Base-by-base conservation (phyloP, 2,329 filamentous ascomycete genomes). In the Trichoderma arundinaceum region DNA sequence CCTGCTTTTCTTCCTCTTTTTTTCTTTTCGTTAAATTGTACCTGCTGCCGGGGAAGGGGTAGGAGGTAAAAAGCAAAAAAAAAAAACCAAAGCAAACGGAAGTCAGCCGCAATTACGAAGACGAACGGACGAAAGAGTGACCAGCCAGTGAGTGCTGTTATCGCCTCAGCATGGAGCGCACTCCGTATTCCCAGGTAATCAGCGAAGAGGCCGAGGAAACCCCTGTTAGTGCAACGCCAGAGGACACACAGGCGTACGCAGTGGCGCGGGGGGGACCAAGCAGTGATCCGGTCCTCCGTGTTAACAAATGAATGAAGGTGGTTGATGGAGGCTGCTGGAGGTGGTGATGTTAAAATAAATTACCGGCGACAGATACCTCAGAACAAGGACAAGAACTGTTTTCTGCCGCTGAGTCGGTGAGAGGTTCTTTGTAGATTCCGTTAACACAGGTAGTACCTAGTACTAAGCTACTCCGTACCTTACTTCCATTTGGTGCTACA, bases 101-200 rank as follows among this genome's bases (percentile, higher is more conserved):
- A 19, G 32, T 22, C 60, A 63, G 60, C 60, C 60, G 60, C 60
- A 33, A 48, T 17, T 53, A 38, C 49, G 33, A 41, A 49, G 15
- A 39, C 54, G 39, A 60, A 46, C 12, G 39, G 38, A n/a, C 38
- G 12, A 62, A 38, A 35, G 13, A 19, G 59, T 43, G 48, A 43
- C 48, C 15, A 28, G 22, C 22, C 22, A 28, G n/a, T 10, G 33
- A 38, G 33, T 28, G 9, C 19, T 13, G 33, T 28, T 56, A 43
- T 28, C 52, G 35, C 35, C 35, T 56, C 19, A 43, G 52, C 52
- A 54, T 22, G 17, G 22, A 39, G 38, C 38, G 44, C 35, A 52
- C 48, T 62, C 38, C 46, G 58, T 62, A 43, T 53, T 52, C 33
- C 48, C 19, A 63, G 38, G 49, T 53, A 59, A 59, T 59, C 56